phyloP scores from a whole-genome alignment of 306 rosid species.

The Ziziphus jujuba region DNA sequence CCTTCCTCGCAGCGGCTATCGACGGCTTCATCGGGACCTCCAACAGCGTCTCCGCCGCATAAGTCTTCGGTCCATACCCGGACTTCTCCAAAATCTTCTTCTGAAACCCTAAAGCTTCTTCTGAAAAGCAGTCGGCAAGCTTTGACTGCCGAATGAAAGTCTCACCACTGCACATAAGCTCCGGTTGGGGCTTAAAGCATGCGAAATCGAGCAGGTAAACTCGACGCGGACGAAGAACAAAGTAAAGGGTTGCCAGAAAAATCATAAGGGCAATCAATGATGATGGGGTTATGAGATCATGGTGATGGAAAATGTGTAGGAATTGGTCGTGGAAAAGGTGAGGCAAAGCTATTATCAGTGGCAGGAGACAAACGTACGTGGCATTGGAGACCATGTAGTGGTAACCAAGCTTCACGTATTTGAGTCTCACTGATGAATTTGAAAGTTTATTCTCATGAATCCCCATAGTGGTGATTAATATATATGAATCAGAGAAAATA shows the following conservation, averaged over 20 bases:
- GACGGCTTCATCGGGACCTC: constrained; percentile 36
- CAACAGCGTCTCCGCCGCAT: constrained; percentile 40
- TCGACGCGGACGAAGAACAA: constrained; percentile 7
- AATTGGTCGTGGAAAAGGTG: constrained; percentile 1
- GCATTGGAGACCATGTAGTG: constrained; percentile 17
- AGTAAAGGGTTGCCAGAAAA: constrained; percentile 21
- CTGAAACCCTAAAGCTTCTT: constrained; percentile 30
- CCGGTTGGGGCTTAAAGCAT: constrained; percentile 20
- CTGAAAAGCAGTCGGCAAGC: neutral
- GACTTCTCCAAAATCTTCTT: constrained; percentile 53
- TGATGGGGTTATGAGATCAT: too few species aligned
- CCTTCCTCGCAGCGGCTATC: constrained; percentile 43
- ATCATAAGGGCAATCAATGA: neutral
- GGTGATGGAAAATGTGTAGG: too few species aligned
- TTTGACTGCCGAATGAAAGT: constrained; percentile 5
- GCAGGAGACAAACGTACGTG: constrained; percentile 15
- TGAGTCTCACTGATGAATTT: too few species aligned
- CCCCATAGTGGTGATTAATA: too few species aligned
- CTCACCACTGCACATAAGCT: constrained; percentile 1
- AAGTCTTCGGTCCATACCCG: constrained; percentile 58
- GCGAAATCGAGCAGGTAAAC: constrained; percentile 19
- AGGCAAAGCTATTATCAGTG: neutral
- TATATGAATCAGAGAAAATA: too few species aligned
- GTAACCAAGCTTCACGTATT: constrained; percentile 23
- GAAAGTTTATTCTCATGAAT: too few species aligned